A percentile compares a stretch with the other conserved stretches of the same genome.
phyloP scores from a whole-genome alignment of 495 filamentous ascomycete genomes.

The Neurospora sublineolata region DNA sequence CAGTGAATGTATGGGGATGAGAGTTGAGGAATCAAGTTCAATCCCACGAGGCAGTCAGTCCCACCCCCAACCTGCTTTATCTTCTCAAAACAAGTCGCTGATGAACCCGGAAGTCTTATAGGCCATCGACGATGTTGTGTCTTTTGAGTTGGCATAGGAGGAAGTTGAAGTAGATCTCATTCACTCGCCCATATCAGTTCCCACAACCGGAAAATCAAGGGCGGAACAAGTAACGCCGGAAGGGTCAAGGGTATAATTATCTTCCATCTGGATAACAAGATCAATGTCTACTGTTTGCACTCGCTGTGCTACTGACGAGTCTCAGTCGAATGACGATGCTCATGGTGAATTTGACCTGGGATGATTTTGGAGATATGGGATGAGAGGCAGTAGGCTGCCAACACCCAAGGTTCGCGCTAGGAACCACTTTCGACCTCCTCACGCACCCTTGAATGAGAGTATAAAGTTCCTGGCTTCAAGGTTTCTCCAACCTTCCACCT shows the following conservation, averaged over 20 bases:
- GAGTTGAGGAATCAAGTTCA: background rate
- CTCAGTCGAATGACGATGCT: background rate
- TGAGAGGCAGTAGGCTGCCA: background rate
- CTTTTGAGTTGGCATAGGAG: background rate
- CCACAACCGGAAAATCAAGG: background rate
- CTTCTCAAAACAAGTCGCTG: background rate
- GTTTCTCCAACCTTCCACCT: background rate
- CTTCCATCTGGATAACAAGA: background rate
- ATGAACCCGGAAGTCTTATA: background rate
- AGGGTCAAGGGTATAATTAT: background rate
- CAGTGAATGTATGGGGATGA: background rate
- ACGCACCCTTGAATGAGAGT: background rate
- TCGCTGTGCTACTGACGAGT: background rate
- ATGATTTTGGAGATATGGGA: background rate
- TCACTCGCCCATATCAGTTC: background rate
- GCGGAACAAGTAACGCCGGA: background rate
- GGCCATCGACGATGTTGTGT: background rate
- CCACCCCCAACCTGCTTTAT: background rate
- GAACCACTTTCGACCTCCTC: background rate
- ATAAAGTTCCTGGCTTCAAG: background rate
- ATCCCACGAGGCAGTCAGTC: background rate
- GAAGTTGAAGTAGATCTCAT: background rate
- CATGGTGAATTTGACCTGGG: background rate
- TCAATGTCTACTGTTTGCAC: background rate
- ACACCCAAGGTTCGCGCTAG: background rate